These are phyloP conservation scores for Blastocystis hominis DNA, from an alignment of 352 stramenopile species.

Conservation along the genomic window DNA sequence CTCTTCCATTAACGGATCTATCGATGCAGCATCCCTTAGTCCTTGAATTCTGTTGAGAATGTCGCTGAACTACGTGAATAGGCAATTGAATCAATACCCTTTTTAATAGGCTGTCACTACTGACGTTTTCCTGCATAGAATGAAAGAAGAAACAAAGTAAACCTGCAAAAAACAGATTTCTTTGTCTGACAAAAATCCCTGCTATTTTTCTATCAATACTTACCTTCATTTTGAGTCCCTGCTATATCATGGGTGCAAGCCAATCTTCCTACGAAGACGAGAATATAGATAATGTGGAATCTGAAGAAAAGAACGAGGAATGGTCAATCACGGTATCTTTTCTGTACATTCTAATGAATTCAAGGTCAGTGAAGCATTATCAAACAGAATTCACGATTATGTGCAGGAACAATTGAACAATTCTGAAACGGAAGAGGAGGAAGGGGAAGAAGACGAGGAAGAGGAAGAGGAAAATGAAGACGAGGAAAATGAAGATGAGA, in stretches of 20 bases:
- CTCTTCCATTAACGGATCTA: background rate
- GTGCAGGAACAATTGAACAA: background rate
- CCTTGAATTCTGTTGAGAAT: background rate
- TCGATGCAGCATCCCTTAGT: background rate
- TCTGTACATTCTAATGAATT: background rate
- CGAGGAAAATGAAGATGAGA: background rate
- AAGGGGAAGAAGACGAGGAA: background rate
- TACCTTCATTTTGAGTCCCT: background rate
- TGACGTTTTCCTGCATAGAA: no score
- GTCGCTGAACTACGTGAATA: background rate
- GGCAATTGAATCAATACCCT: no score
- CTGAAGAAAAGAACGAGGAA: background rate
- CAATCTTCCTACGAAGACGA: slow-evolving; percentile 50
- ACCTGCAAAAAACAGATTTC: background rate
- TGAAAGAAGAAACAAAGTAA: no score
- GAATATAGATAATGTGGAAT: background rate
- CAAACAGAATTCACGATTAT: background rate
- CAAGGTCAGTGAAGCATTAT: background rate
- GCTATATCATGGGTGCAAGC: slow-evolving; percentile 1
- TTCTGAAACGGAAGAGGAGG: background rate
- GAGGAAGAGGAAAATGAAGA: slow-evolving; percentile 6
- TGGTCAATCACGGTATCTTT: background rate
- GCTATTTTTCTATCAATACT: background rate
- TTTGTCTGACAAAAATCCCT: background rate
- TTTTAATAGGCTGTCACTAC: no score